Percentiles rank a stretch among this genome's conserved stretches.
Evolutionary conservation across 1,284 basidiomycete genomes (phyloP).

Genomic region (Moesziomyces sp.): DNA sequence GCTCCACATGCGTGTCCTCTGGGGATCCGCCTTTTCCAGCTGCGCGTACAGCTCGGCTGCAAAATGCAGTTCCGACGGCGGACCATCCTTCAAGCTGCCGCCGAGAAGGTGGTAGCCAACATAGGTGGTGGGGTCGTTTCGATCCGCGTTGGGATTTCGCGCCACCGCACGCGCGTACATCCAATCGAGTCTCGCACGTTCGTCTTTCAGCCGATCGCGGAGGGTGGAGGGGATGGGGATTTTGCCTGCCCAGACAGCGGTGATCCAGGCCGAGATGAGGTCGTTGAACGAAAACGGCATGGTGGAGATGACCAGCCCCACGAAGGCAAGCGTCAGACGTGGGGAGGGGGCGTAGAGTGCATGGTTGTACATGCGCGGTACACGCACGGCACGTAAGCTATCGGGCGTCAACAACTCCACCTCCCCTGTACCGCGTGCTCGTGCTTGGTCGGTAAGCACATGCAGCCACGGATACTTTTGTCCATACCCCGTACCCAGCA

Average conservation of each 20-base stretch:
- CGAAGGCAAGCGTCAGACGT: constrained; percentile 35
- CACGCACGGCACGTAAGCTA: constrained; percentile 14
- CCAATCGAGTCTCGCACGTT: constrained; percentile 24
- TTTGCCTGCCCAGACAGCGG: constrained; percentile 43
- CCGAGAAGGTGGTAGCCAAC: constrained; percentile 22
- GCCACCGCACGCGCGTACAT: constrained; percentile 5
- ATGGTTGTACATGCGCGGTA: constrained; percentile 47
- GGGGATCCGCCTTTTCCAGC: constrained; percentile 8
- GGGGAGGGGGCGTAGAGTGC: constrained; percentile 26
- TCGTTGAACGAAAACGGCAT: constrained; percentile 51
- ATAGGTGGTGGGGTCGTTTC: constrained; percentile 10
- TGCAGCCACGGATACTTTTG: constrained; percentile 49
- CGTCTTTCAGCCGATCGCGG: constrained; percentile 11
- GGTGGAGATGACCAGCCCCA: constrained; percentile 43
- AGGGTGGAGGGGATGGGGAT: constrained; percentile 31
- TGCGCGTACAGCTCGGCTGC: constrained; percentile 17
- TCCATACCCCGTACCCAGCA: constrained; percentile 51
- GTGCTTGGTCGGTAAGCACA: constrained; percentile 34
- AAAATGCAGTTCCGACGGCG: constrained; percentile 30
- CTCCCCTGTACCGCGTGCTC: background rate
- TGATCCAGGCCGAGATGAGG: constrained; percentile 37
- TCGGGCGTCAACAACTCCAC: constrained; percentile 25
- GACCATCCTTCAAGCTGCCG: constrained; percentile 13
- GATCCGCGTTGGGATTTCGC: constrained; percentile 4
- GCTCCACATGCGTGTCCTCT: constrained; percentile 11